Conservation (phyloP, 768 basidiomycete genomes). For the Russula olivacea region DNA sequence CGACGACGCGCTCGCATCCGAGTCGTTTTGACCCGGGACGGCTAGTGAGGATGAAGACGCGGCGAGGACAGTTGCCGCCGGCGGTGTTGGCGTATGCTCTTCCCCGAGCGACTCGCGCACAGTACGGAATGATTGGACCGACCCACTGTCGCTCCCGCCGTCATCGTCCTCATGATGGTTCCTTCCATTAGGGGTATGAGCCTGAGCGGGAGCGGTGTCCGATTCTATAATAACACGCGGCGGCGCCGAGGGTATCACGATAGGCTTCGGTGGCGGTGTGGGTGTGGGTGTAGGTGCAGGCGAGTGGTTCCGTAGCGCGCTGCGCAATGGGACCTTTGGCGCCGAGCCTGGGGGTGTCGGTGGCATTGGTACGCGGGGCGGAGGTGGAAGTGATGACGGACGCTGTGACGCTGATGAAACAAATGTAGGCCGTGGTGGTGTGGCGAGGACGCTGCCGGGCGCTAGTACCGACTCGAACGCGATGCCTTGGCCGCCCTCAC, state of each 20-base stretch:
- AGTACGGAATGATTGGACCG: slow-evolving; percentile 62
- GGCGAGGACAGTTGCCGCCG: background rate
- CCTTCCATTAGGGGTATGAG: background rate
- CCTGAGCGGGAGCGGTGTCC: background rate
- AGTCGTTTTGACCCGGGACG: slow-evolving; percentile 25
- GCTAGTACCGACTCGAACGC: slow-evolving; percentile 17
- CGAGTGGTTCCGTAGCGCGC: slow-evolving; percentile 48
- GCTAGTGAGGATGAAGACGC: slow-evolving; percentile 4
- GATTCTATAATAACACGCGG: slow-evolving; percentile 12
- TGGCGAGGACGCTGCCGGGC: slow-evolving; percentile 5
- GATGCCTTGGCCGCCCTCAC: slow-evolving; percentile 18
- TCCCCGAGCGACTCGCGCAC: slow-evolving; percentile 49
- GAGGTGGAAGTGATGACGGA: slow-evolving; percentile 2
- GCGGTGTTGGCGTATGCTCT: slow-evolving; percentile 21
- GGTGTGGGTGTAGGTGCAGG: slow-evolving; percentile 19
- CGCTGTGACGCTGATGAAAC: background rate
- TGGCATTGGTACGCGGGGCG: background rate
- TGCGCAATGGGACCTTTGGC: slow-evolving; percentile 48
- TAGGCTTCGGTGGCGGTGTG: slow-evolving; percentile 15
- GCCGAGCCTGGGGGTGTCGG: background rate
- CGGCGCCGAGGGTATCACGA: slow-evolving; percentile 18
- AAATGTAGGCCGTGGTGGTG: background rate
- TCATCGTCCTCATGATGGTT: background rate
- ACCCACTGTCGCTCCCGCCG: slow-evolving; percentile 39
- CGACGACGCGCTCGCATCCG: slow-evolving; percentile 31